Evolutionary conservation across 2,329 filamentous ascomycete genomes (phyloP).

Genomic region (Aureobasidium sp.): DNA sequence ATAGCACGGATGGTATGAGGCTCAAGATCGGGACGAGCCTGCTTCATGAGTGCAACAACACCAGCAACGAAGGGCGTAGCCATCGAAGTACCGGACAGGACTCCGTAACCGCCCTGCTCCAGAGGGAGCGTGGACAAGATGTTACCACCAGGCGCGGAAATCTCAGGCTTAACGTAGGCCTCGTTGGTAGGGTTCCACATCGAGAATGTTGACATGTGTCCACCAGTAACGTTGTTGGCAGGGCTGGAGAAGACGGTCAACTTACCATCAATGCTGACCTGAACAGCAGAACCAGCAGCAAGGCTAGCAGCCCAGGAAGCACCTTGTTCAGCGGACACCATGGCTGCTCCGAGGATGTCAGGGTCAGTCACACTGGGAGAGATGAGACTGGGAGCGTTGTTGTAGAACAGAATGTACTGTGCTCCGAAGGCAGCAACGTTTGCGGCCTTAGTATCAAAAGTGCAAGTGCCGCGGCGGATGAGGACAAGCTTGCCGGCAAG

Average conservation of each 20-base stretch:
- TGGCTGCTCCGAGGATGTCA: slow-evolving; percentile 20
- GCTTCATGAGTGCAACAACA: slow-evolving; percentile 29
- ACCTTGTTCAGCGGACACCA: slow-evolving; percentile 23
- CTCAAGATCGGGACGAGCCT: slow-evolving; percentile 25
- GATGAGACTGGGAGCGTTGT: slow-evolving; percentile 31
- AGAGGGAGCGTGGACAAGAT: slow-evolving; percentile 53
- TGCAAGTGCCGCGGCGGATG: slow-evolving; percentile 53
- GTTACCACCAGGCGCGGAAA: slow-evolving; percentile 50
- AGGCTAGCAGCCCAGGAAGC: slow-evolving; percentile 20
- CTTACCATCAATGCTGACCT: slow-evolving; percentile 21
- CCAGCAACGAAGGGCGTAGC: slow-evolving; percentile 51
- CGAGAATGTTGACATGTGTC: slow-evolving; percentile 47
- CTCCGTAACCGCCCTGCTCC: slow-evolving; percentile 39
- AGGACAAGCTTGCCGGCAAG: slow-evolving; percentile 53
- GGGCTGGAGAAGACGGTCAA: slow-evolving; percentile 15
- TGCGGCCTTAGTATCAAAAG: slow-evolving; percentile 47
- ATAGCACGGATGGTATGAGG: slow-evolving; percentile 24
- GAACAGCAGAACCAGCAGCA: slow-evolving; percentile 18
- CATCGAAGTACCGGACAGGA: slow-evolving; percentile 55
- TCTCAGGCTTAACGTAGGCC: slow-evolving; percentile 49
- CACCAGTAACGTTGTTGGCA: slow-evolving; percentile 34
- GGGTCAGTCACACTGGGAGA: slow-evolving; percentile 7
- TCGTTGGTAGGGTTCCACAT: slow-evolving; percentile 58
- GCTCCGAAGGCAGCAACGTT: slow-evolving; percentile 51
- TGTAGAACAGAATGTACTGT: slow-evolving; percentile 57